Conservation (phyloP, 2,329 filamentous ascomycete genomes). For the Fusarium sp. region DNA sequence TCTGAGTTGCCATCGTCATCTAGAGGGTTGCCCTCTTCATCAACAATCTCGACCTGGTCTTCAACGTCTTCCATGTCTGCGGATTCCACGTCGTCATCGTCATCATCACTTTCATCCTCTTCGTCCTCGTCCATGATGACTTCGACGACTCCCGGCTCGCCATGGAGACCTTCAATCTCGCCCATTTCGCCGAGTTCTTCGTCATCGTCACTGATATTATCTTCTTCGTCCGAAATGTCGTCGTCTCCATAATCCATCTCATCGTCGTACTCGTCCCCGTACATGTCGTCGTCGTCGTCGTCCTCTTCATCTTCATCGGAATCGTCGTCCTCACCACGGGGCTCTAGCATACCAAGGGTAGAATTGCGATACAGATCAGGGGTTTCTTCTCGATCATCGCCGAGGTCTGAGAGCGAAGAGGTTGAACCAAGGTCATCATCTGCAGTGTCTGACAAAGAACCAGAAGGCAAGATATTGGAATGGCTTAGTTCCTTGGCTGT, state of each 20-base stretch:
- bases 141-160: conserved; percentile 71
- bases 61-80: conserved; percentile 64
- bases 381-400: conserved; percentile 90
- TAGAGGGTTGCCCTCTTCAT: conserved; percentile 69
- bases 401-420: conserved; percentile 88
- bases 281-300: conserved; percentile 91
- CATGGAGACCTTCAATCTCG: conserved; percentile 79
- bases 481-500: conserved; percentile 89
- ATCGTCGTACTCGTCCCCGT: conserved; percentile 89
- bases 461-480: conserved; percentile 76
- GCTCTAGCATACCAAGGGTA: conserved; percentile 92
- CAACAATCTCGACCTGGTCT: conserved; percentile 66
- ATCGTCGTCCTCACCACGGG: conserved; percentile 81
- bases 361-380: conserved; percentile 98
- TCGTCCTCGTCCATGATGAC: conserved; percentile 85
- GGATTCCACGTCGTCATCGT: conserved; percentile 56
- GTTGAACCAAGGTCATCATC: conserved; percentile 90
- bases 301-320: conserved; percentile 78
- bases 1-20: conserved; percentile 69
- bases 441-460: conserved; percentile 72
- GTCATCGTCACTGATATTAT: conserved; percentile 90
- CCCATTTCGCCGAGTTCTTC: conserved; percentile 86
- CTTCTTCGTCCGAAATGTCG: conserved; percentile 82
- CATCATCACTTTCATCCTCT: conserved; percentile 67
- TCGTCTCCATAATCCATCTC: conserved; percentile 93